Base-by-base conservation (phyloP, 257 asterid genomes). In the Gynochthodes officinalis region DNA sequence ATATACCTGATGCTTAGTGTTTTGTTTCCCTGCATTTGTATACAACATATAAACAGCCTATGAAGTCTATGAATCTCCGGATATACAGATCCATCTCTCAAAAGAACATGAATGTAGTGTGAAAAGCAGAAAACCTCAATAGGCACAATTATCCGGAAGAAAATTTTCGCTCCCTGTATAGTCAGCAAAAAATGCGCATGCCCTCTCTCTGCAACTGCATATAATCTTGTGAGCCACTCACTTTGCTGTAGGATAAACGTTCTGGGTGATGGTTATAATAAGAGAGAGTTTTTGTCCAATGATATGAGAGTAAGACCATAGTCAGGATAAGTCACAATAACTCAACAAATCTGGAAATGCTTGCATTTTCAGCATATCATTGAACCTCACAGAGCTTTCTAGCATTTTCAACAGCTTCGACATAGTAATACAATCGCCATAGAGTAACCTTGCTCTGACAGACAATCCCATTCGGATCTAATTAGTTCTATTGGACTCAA, bases 391-490 rank as follows among this genome's bases (percentile, higher is more conserved):
- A 18, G 63, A 57, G 78, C 64, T 53, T 69, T 67, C 71, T 72
- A 32, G 79, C 82, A 68, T 67, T 77, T 78, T 73, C 79, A 25
- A 84, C 73, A 1, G 93, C 64, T 72, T 74, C 72, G 30, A 80
- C 78, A 35, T 82, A 92, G 89, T 77, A 84, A 78, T 86, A 82
- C 77, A 90, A 73, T 75, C 95, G 89, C 97, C 98, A 93, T 0
- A 87, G 81, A 1, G 91, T 86, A 30, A 61, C 83, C 12, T 78
- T 83, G 68, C 84, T 95, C 98, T 93, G 73, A 74, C 60, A 66
- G 15, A 37, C 52, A 19, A 25, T 39, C 42, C 46, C 35, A 25
- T 10, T 49, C 32, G 33, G 14, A 50, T 44, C 54, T 12, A 25
- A 7, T 19, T 60, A 77, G 13, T 48, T 23, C 19, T 14, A 42